Conservation (phyloP, 106 monocot species). For the Dendrobium catenatum region DNA sequence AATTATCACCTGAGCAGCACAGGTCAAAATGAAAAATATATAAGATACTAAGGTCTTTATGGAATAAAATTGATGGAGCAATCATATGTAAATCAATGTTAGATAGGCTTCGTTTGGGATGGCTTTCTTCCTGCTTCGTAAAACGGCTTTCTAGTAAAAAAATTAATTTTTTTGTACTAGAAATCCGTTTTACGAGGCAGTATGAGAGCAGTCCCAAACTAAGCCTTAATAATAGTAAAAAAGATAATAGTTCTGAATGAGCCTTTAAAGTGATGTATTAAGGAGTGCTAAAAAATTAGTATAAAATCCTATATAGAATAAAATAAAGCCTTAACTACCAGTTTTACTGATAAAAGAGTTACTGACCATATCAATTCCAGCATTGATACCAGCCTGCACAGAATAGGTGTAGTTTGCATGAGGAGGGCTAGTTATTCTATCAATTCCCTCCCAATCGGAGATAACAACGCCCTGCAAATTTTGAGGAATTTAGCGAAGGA, state of each 20-base stretch:
- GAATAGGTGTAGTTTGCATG: slow-evolving; percentile 75
- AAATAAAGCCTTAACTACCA: neutral
- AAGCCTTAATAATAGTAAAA: too few relatives aligned
- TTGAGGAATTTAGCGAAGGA: neutral
- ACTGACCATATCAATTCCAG: slow-evolving; percentile 81
- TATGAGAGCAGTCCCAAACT: too few relatives aligned
- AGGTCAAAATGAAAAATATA: neutral
- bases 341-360: neutral
- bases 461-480: slow-evolving; percentile 69
- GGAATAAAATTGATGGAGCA: neutral
- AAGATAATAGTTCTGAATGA: too few relatives aligned
- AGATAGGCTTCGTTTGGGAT: too few relatives aligned
- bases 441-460: slow-evolving; percentile 88
- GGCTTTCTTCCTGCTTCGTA: too few relatives aligned
- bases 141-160: too few relatives aligned
- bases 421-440: slow-evolving; percentile 63
- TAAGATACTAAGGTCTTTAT: neutral
- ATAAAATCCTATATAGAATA: neutral
- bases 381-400: slow-evolving; percentile 50
- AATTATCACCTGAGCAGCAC: slow-evolving; percentile 58
- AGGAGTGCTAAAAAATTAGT: too few relatives aligned
- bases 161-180: too few relatives aligned
- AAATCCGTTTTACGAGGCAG: too few relatives aligned
- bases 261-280: too few relatives aligned
- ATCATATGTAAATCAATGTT: too few relatives aligned